phyloP scores from a whole-genome alignment of 768 basidiomycete species.

The Vararia minispora region DNA sequence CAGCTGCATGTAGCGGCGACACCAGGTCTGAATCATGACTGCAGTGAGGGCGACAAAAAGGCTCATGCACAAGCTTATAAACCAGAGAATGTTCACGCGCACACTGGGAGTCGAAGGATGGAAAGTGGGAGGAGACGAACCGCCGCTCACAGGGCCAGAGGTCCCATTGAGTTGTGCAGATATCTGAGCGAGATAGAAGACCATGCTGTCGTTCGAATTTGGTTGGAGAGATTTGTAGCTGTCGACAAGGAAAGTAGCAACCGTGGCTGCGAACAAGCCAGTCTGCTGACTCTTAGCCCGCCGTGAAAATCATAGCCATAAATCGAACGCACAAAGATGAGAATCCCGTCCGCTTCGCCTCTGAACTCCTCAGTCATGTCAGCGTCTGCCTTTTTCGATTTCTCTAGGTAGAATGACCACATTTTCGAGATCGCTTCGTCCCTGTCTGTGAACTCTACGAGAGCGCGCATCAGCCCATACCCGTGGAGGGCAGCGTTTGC shows the following conservation, averaged over 20 bases:
- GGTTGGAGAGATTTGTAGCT: slow-evolving; percentile 10
- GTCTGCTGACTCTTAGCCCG: slow-evolving; percentile 1
- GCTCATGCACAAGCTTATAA: slow-evolving; percentile 9
- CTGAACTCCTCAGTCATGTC: slow-evolving; percentile 6
- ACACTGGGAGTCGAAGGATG: background rate
- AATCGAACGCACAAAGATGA: slow-evolving; percentile 7
- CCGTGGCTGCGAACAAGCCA: slow-evolving; percentile 10
- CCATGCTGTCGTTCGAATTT: slow-evolving; percentile 4
- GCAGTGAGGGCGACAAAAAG: slow-evolving; percentile 7
- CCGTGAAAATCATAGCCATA: background rate
- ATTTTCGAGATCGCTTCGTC: slow-evolving; percentile 8
- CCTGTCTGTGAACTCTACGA: too few species aligned
- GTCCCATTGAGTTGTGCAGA: slow-evolving; percentile 3
- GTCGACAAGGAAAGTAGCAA: slow-evolving; percentile 12
- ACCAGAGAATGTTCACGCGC: slow-evolving; percentile 12
- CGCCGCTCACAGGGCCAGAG: slow-evolving; percentile 8
- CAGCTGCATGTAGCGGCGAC: slow-evolving; percentile 5
- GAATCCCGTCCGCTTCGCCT: slow-evolving; percentile 9
- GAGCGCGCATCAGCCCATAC: too few species aligned
- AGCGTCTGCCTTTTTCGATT: background rate
- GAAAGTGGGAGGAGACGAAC: background rate
- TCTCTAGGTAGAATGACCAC: slow-evolving; percentile 6
- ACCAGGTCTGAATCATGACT: slow-evolving; percentile 8
- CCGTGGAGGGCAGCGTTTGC: too few species aligned
- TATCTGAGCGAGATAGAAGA: slow-evolving; percentile 1